These are phyloP conservation scores for Monascus ruber DNA, from an alignment of 2,329 filamentous ascomycete genomes.

Conservation along the genomic window DNA sequence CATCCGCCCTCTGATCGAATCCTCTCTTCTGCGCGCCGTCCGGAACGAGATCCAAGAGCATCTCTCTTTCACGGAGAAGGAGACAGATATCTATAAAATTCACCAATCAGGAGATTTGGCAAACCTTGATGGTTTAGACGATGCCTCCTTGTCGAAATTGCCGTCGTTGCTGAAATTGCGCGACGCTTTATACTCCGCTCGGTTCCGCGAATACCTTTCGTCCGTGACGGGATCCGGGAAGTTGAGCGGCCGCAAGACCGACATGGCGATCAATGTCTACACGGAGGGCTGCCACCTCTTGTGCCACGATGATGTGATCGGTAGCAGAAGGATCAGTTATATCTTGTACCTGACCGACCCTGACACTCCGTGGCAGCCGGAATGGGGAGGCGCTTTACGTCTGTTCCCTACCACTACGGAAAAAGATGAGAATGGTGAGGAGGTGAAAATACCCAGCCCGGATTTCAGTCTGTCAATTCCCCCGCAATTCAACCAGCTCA, in stretches of 20 bases:
- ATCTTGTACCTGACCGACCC: constrained; percentile 94
- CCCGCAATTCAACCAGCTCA: constrained; percentile 92
- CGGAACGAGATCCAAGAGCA: constrained; percentile 81
- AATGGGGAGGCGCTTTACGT: constrained; percentile 86
- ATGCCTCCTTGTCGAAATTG: constrained; percentile 71
- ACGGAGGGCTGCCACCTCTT: constrained; percentile 90
- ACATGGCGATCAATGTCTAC: constrained; percentile 99
- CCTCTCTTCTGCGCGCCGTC: constrained; percentile 70
- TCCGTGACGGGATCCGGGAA: constrained; percentile 75
- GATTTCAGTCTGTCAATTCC: constrained; percentile 75
- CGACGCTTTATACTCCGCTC: constrained; percentile 82
- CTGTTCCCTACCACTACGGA: constrained; percentile 64
- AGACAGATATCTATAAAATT: constrained; percentile 99
- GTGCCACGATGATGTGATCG: constrained; percentile 97
- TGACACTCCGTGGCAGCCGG: constrained; percentile 75
- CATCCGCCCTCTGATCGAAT: constrained; percentile 69
- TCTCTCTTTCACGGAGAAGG: constrained; percentile 92
- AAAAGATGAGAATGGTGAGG: constrained; percentile 56
- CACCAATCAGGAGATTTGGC: constrained; percentile 96
- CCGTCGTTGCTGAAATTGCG: constrained; percentile 86
- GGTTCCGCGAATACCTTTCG: constrained; percentile 82
- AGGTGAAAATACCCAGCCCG: constrained; percentile 68
- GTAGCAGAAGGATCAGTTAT: constrained; percentile 89
- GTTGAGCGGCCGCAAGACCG: constrained; percentile 84
- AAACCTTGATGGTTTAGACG: constrained; percentile 87